These are phyloP conservation scores for Macadamia tetraphylla DNA, from an alignment of 164 flowering plant species.

Conservation along the genomic window DNA sequence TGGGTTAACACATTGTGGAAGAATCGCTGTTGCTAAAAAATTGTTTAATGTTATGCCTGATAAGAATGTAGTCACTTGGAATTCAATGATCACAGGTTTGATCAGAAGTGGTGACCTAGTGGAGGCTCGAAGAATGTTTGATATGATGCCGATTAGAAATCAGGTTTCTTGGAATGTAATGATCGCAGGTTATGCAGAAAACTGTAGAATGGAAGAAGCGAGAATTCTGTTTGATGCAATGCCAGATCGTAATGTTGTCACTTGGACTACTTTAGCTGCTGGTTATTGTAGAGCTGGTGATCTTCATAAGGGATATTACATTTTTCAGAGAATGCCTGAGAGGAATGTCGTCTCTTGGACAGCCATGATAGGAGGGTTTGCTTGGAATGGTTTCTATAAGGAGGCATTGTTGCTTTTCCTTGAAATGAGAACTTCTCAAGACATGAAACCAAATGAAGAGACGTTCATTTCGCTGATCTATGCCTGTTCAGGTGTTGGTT, in stretches of 20 bases:
- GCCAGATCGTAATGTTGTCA: conserved; percentile 40
- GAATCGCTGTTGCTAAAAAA: conserved; percentile 18
- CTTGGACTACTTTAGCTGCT: conserved; percentile 57
- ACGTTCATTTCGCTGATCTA: conserved; percentile 49
- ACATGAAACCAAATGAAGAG: conserved; percentile 37
- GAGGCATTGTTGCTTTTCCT: conserved; percentile 42
- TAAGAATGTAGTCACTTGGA: conserved; percentile 53
- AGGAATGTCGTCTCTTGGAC: conserved; percentile 68
- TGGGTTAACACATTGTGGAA: conserved; percentile 33
- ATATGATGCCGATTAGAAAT: conserved; percentile 34
- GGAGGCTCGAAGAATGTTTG: conserved; percentile 40
- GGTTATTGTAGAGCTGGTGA: conserved; percentile 56
- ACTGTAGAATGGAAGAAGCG: conserved; percentile 39
- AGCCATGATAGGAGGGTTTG: conserved; percentile 64
- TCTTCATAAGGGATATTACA: conserved; percentile 37
- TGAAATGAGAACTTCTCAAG: conserved; percentile 22
- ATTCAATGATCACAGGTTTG: conserved; percentile 51
- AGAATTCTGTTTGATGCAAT: conserved; percentile 41
- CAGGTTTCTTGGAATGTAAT: conserved; percentile 44
- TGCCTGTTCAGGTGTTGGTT: conserved; percentile 48
- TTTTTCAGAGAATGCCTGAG: conserved; percentile 47
- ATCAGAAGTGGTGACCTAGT: conserved; percentile 40
- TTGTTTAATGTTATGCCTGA: conserved; percentile 48
- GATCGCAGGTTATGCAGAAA: conserved; percentile 44
- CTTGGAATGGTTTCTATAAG: conserved; percentile 47